Evolutionary conservation across 2,329 filamentous ascomycete genomes (phyloP).

Genomic region (Fusarium mexicanum): DNA sequence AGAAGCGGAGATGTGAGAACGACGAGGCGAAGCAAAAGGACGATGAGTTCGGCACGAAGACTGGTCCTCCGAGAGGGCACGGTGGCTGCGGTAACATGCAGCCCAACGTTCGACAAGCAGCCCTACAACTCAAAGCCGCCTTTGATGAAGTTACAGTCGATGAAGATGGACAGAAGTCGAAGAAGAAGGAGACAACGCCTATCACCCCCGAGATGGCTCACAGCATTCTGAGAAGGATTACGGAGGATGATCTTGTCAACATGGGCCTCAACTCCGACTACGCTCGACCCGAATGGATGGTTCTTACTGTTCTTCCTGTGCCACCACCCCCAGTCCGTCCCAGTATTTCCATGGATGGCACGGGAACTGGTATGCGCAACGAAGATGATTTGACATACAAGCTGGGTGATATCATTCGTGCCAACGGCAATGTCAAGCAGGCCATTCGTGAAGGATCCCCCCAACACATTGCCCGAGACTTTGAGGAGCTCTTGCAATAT

Average conservation of each 20-base stretch:
- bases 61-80: conserved; percentile 66
- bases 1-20: conserved; percentile 84
- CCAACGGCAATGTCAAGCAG: conserved; percentile 92
- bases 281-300: conserved; percentile 97
- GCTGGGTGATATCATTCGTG: conserved; percentile 96
- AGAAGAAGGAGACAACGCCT: conserved; percentile 79
- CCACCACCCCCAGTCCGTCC: conserved; percentile 95
- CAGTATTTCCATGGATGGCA: conserved; percentile 96
- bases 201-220: conserved; percentile 88
- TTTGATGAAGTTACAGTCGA: conserved; percentile 75
- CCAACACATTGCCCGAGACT: conserved; percentile 89
- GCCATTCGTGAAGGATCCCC: conserved; percentile 92
- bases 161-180: conserved; percentile 71
- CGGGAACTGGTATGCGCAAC: conserved; percentile 88
- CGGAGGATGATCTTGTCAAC: conserved; percentile 80
- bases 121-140: conserved; percentile 81
- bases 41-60: conserved; percentile 72
- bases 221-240: conserved; percentile 86
- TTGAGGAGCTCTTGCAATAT: conserved; percentile 92
- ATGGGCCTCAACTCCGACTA: conserved; percentile 96
- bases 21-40: conserved; percentile 77
- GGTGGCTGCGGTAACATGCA: conserved; percentile 94
- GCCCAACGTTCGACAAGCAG: conserved; percentile 87
- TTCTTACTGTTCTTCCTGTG: conserved; percentile 92
- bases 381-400: conserved; percentile 99